phyloP scores from a whole-genome alignment of 371 early-diverging fungal species.

The Zychaea mexicana region DNA sequence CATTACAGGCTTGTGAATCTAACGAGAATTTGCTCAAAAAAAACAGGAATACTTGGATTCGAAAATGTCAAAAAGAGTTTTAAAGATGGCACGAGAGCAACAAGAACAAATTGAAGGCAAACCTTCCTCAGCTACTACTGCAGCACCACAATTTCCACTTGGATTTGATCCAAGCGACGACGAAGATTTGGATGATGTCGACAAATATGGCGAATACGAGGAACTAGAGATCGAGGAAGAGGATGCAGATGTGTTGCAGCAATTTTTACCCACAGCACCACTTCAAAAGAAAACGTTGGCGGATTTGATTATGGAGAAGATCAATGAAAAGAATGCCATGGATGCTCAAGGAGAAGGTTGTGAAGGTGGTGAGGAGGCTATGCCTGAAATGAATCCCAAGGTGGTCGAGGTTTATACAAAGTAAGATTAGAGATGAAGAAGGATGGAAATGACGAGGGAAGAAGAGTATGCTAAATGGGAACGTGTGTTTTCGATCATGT shows the following conservation, averaged over 20 bases:
- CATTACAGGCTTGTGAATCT: no score
- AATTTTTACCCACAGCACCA: constrained; percentile 88
- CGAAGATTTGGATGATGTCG: constrained; percentile 54
- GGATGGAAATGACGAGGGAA: not conserved
- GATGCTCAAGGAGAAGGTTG: constrained; percentile 23
- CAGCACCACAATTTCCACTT: constrained; percentile 23
- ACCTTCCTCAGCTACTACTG: not conserved
- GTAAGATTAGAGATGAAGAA: constrained; percentile 35
- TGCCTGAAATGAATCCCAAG: constrained; percentile 79
- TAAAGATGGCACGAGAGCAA: constrained; percentile 87
- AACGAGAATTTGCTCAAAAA: no score
- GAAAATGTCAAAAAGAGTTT: constrained; percentile 87
- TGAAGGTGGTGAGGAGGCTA: constrained; percentile 28
- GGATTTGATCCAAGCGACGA: constrained; percentile 53
- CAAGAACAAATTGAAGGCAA: constrained; percentile 82
- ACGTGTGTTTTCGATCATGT: not conserved
- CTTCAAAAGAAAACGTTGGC: constrained; percentile 85
- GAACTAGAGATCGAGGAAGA: constrained; percentile 73
- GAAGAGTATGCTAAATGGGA: not conserved
- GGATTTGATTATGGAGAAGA: constrained; percentile 94
- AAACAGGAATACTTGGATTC: constrained; percentile 79
- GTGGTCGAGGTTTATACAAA: constrained; percentile 95
- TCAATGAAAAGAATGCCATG: constrained; percentile 71
- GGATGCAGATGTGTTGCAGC: constrained; percentile 79
- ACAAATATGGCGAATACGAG: constrained; percentile 57